Evolutionary conservation across 306 rosid species (phyloP).

Genomic region (Vigna unguiculata): DNA sequence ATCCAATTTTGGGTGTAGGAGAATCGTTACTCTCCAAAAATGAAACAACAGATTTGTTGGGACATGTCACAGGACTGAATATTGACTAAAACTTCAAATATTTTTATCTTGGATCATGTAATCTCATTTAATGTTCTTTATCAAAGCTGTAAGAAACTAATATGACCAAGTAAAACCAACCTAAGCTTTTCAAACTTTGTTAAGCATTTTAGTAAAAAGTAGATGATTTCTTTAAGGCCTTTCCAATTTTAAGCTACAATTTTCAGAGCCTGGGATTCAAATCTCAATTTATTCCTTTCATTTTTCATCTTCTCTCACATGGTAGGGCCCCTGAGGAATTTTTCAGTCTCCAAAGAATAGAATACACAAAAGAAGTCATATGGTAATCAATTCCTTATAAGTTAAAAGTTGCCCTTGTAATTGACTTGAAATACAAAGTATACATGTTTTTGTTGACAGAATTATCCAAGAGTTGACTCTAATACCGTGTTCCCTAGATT

Average conservation of each 20-base stretch:
- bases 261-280: not conserved
- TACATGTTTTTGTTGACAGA: not conserved
- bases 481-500: not conserved
- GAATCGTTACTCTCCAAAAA: not conserved
- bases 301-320: not conserved
- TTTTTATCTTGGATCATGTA: not conserved
- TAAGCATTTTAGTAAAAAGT: not conserved
- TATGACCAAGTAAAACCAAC: not conserved
- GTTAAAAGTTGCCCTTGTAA: not conserved
- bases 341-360: not conserved
- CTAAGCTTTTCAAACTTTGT: not conserved
- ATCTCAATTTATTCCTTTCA: not conserved
- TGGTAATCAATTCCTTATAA: not conserved
- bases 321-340: not conserved
- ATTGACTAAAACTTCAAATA: not conserved
- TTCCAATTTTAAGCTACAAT: not conserved
- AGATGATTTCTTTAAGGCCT: not conserved
- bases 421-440: not conserved
- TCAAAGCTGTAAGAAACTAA: not conserved
- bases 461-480: too few relatives aligned
- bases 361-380: not conserved
- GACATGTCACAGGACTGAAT: not conserved
- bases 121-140: not conserved
- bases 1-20: not conserved
- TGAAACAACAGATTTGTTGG: conserved; percentile 1